A percentile compares a stretch with the other conserved stretches of the same genome.
These are phyloP conservation scores for Scolecobasidium constrictum DNA, from an alignment of 2,329 filamentous ascomycete genomes.

Conservation along the genomic window DNA sequence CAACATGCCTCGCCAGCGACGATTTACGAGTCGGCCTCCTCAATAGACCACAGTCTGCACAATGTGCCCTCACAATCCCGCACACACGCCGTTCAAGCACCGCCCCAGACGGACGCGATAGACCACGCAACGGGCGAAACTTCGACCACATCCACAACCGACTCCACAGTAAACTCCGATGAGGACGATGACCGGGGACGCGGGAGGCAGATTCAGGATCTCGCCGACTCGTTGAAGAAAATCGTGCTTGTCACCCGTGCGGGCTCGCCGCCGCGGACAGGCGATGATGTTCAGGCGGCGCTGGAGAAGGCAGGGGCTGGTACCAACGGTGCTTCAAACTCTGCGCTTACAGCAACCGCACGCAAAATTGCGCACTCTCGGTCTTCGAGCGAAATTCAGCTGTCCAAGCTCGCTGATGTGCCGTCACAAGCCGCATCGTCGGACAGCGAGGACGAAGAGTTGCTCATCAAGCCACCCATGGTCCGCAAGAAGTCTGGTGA, in stretches of 20 bases:
- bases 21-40: conserved; percentile 20
- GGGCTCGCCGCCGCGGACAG: not conserved
- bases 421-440: conserved; percentile 33
- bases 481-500: conserved; percentile 98
- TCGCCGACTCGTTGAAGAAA: conserved; percentile 6
- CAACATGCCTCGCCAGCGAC: conserved; percentile 77
- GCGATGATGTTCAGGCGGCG: not conserved
- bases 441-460: conserved; percentile 47
- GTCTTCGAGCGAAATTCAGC: conserved; percentile 46
- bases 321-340: conserved; percentile 16
- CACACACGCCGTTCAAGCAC: not conserved
- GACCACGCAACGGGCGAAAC: not conserved
- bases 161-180: conserved; percentile 11
- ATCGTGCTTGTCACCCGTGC: conserved; percentile 11
- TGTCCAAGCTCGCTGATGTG: conserved; percentile 35
- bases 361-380: conserved; percentile 51
- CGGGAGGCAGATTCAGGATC: conserved; percentile 2
- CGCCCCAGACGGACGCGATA: not conserved
- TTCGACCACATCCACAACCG: not conserved
- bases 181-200: conserved; percentile 8
- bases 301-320: conserved; percentile 3
- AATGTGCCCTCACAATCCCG: not conserved
- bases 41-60: not conserved
- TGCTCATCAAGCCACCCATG: conserved; percentile 66
- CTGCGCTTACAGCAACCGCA: conserved; percentile 41